Evolutionary conservation across 371 early-diverging fungal genomes (phyloP).

Genomic region (Mortierella sp.): DNA sequence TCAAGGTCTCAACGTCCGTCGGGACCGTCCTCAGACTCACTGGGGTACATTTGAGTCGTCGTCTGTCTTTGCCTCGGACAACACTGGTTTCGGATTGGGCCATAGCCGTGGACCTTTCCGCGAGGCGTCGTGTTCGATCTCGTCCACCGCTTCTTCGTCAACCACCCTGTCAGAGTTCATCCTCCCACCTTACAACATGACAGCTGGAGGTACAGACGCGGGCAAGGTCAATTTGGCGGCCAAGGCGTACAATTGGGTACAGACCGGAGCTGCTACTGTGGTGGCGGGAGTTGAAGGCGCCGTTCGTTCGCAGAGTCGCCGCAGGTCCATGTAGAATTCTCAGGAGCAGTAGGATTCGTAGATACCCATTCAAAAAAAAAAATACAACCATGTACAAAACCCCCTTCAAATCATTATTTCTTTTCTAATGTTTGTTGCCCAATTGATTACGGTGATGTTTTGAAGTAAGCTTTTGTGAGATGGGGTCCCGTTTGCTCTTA

Average conservation of each 20-base stretch:
- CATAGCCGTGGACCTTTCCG: not conserved
- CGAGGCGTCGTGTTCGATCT: not conserved
- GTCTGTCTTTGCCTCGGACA: not conserved
- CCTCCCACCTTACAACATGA: not conserved
- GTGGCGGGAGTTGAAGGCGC: not conserved
- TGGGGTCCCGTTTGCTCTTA: no score
- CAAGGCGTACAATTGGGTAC: constrained; percentile 5
- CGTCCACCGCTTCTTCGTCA: constrained; percentile 16
- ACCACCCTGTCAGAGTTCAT: constrained; percentile 13
- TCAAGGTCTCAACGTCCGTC: not conserved
- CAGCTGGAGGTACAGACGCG: not conserved
- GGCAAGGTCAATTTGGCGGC: not conserved
- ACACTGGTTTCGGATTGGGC: not conserved
- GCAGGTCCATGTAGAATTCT: constrained; percentile 18
- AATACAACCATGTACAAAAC: no score
- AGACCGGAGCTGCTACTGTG: not conserved
- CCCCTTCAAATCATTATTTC: no score
- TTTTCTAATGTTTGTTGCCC: no score
- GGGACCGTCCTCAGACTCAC: constrained; percentile 30
- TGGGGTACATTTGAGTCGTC: constrained; percentile 29
- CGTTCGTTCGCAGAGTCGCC: constrained; percentile 10
- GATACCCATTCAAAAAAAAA: no score
- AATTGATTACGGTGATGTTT: no score
- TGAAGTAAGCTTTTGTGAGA: no score
- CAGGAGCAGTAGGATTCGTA: not conserved